Conservation (phyloP, 805 yeast genomes). For the Zygoascus tannicola region DNA sequence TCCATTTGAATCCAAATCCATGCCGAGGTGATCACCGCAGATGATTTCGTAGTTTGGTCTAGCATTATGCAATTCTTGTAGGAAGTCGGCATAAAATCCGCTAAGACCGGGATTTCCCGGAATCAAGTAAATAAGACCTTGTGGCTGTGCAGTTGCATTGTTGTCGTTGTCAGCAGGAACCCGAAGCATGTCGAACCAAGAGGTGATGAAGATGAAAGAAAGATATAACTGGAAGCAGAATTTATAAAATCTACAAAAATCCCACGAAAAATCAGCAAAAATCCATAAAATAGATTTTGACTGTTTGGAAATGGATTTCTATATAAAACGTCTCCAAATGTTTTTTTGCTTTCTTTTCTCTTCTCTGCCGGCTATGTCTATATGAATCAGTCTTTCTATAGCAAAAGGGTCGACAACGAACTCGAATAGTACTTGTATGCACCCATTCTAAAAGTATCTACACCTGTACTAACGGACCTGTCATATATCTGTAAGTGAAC, state of each 20-base stretch:
- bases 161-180: not conserved
- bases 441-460: not conserved
- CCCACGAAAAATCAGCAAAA: no score
- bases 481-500: not conserved
- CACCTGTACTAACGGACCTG: not conserved
- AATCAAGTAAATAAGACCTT: constrained; percentile 44
- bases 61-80: constrained; percentile 34
- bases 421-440: not conserved
- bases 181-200: no score
- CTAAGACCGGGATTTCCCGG: constrained; percentile 77
- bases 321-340: no score
- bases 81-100: constrained; percentile 51
- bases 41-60: constrained; percentile 43
- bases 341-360: no score
- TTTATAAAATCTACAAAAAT: no score
- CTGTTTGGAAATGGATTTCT: no score
- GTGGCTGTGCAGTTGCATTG: constrained; percentile 1
- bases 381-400: no score
- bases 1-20: not conserved
- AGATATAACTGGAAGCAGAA: no score
- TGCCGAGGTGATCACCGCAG: constrained; percentile 54
- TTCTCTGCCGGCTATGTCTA: no score
- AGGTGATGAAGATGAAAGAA: no score
- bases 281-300: no score
- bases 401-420: not conserved